Percentiles rank a stretch among this genome's conserved stretches.
Evolutionary conservation across 352 stramenopile genomes (phyloP).

Genomic region (Blastocystis sp.): DNA sequence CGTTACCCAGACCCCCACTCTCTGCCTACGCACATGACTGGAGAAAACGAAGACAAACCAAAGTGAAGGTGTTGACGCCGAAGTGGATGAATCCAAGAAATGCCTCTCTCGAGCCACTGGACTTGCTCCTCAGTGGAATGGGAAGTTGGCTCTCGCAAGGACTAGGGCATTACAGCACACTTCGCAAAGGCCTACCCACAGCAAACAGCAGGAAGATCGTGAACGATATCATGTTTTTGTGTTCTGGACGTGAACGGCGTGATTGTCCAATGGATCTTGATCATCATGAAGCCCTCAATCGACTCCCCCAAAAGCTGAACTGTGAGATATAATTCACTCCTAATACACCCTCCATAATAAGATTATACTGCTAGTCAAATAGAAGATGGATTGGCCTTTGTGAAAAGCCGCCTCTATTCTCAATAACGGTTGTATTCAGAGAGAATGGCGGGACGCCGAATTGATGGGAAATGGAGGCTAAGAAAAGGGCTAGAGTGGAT

Average conservation of each 20-base stretch:
- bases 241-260: constrained; percentile 4
- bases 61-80: constrained; percentile 68
- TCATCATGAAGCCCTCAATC: not conserved
- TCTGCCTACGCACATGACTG: not conserved
- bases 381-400: too few species aligned
- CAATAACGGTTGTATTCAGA: not conserved
- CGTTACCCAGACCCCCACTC: constrained; percentile 65
- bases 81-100: constrained; percentile 65
- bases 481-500: not conserved
- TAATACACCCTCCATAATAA: too few species aligned
- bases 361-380: too few species aligned
- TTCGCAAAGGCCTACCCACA: not conserved
- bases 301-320: not conserved
- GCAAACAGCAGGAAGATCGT: constrained; percentile 23
- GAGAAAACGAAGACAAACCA: not conserved
- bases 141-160: constrained; percentile 40
- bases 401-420: not conserved
- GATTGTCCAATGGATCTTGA: not conserved
- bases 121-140: constrained; percentile 66
- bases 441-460: not conserved
- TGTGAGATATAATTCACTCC: too few species aligned
- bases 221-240: constrained; percentile 61
- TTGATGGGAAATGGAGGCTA: not conserved
- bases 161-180: constrained; percentile 5
- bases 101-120: constrained; percentile 60